Base-by-base conservation (phyloP, 352 stramenopile genomes). In the Globisporangium uncinulatum region DNA sequence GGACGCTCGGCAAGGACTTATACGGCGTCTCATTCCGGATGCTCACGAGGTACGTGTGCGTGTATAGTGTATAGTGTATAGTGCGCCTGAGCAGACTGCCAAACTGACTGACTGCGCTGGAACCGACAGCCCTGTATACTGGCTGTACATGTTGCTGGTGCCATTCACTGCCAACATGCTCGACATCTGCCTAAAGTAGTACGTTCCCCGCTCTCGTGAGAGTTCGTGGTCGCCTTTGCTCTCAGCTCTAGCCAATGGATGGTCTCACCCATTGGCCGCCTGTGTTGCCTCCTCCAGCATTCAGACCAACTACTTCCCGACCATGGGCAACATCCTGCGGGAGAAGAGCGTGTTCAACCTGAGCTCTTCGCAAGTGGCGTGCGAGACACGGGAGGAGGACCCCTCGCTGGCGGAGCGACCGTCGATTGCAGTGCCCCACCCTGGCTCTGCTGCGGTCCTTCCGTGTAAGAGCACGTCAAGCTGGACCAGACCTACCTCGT, bases 121-220 rank as follows among this genome's bases (percentile, higher is more conserved):
- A 13, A 13, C 34, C 34, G 34, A 39, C 52, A 89, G 76, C 31
- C 76, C 71, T 9, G 63, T 83, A 21, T 92, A 83, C 67, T 92
- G 81, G 81, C 54, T 85, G 47, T 74, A 79, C 56, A 71, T 89
- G 21, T 53, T 89, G 41, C 65, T 89, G 29, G 62, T 89, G 15
- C 82, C 82, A 15, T 64, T 86, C 53, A 81, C 79, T 6, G 59
- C 72, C 51, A 88, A 89, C 45, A 51, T 82, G 11, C 43, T 76
- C 41, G 79, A 92, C 56, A 75, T 92, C 47, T 70, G 64, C 42
- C 32, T 81, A 51, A 87, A 85, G 59, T 89, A 86, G 82, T 92
- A 76, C 56, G 71, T 67, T 36, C 21, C 41, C 24, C 8, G 7
- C 29, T 54, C 9, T 54, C 2, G 10, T 24, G 24, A 11, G 21